Conservation (phyloP, 176 grass and related monocot species). For the Aegilops longissima region DNA sequence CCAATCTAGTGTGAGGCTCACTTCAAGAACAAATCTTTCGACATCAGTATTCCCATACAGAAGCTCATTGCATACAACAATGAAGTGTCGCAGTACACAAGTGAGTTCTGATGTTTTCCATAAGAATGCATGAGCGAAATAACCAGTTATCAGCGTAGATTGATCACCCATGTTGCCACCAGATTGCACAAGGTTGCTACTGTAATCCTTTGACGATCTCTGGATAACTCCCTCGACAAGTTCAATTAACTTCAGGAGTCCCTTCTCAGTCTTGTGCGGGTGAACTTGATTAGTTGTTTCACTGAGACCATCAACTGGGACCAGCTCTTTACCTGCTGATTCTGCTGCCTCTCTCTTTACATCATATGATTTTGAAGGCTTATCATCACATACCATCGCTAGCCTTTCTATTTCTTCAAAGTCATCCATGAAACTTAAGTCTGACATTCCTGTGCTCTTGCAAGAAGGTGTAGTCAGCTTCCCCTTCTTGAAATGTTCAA, state of each 20-base stretch:
- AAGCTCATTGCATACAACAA: constrained; percentile 70
- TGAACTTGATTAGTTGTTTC: constrained; percentile 31
- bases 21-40: constrained; percentile 60
- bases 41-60: constrained; percentile 55
- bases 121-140: constrained; percentile 78
- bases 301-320: constrained; percentile 36
- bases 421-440: constrained; percentile 97
- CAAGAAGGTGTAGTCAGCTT: constrained; percentile 61
- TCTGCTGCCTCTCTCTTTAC: constrained; percentile 39
- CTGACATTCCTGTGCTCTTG: constrained; percentile 77
- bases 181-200: constrained; percentile 36
- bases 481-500: constrained; percentile 81
- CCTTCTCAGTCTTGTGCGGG: constrained; percentile 42
- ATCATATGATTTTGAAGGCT: constrained; percentile 30
- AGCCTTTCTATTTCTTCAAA: constrained; percentile 95
- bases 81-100: constrained; percentile 59
- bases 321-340: constrained; percentile 42
- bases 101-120: constrained; percentile 82
- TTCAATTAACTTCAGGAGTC: constrained; percentile 69
- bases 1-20: constrained; percentile 66
- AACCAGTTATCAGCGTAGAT: constrained; percentile 30
- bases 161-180: constrained; percentile 4
- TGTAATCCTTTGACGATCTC: constrained; percentile 53
- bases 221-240: constrained; percentile 78
- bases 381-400: constrained; percentile 48